phyloP scores from a whole-genome alignment of 768 basidiomycete species.

The Phanerochaete sordida region DNA sequence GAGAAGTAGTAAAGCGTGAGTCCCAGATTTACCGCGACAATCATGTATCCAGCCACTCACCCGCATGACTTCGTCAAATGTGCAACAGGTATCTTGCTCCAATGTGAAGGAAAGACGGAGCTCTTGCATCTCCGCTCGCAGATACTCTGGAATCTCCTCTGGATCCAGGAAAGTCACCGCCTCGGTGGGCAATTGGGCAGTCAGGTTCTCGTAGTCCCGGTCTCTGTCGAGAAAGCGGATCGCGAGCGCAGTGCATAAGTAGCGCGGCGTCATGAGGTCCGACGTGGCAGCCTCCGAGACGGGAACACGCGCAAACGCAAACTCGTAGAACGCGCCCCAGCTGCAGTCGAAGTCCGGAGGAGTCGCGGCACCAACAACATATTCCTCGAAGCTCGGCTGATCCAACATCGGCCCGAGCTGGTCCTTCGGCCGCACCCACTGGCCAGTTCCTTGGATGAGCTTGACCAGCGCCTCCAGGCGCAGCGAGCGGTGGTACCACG shows the following conservation, averaged over 20 bases:
- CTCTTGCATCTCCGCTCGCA: neutral
- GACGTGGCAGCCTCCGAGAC: neutral
- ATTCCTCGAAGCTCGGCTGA: neutral
- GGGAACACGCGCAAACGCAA: neutral
- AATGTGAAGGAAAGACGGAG: neutral
- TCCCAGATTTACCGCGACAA: too few species aligned
- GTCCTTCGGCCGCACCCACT: neutral
- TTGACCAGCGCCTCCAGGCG: neutral
- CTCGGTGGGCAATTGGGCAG: neutral
- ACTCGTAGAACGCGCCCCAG: neutral
- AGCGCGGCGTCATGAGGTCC: neutral
- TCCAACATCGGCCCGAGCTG: neutral
- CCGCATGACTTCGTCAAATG: neutral
- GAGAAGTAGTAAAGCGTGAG: too few species aligned
- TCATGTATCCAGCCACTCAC: too few species aligned
- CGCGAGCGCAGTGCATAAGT: slow-evolving; percentile 1
- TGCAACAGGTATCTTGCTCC: neutral
- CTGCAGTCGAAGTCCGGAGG: neutral
- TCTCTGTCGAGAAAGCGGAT: neutral
- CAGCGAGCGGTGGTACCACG: neutral
- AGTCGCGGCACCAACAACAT: too few species aligned
- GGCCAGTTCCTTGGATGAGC: neutral
- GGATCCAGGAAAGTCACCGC: neutral
- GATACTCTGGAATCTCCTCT: neutral
- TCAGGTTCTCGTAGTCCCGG: neutral